Evolutionary conservation across 2,329 filamentous ascomycete species (phyloP), one percentile per base, ranked within the genome.

Genomic region (Phialophora chinensis): DNA sequence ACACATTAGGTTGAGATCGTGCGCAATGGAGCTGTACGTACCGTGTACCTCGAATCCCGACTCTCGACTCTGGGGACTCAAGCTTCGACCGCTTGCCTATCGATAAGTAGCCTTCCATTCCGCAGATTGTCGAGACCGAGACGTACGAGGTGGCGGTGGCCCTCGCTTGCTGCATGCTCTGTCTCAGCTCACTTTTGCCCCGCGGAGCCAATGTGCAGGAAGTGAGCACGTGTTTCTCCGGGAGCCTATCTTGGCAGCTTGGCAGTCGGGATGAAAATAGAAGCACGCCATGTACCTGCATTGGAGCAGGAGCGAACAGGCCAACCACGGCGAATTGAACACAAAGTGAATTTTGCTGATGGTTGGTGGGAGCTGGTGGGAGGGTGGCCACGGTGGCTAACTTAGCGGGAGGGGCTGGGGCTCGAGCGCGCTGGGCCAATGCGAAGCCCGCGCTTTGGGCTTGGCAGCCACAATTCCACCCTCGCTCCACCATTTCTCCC

Each of bases 181-280:
- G 38, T 44, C 14, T 44, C 38, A 44, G 38, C 38, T 44, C 38
- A 44, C 38, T n/a, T 44, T n/a, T 44, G 38, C 14, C 38, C 38
- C 14, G 38, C 38, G 17, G 14, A 44, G 17, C 14, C 38, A n/a
- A 44, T n/a, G 17, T 44, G 38, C 38, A 44, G 38, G 6, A n/a
- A 52, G 20, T 1, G 25, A 52, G 49, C 49, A 52, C 17, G 27
- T n/a, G 25, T 60, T 49, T 6, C 31, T 50, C 42, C 25, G 42
- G 14, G 38, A 44, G 38, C 31, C 10, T 1, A 17, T n/a, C 17
- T 53, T 33, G 33, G 44, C 38, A 20, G 31, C 49, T 61, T n/a
- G 59, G 31, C 49, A 31, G 33, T 10, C 6, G 29, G 11, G 59
- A 61, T 50, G 59, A 44, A 61, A 61, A 50, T 61, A 54, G 59